Conservation (phyloP, 768 basidiomycete genomes). For the Auricularia auricula-judae region DNA sequence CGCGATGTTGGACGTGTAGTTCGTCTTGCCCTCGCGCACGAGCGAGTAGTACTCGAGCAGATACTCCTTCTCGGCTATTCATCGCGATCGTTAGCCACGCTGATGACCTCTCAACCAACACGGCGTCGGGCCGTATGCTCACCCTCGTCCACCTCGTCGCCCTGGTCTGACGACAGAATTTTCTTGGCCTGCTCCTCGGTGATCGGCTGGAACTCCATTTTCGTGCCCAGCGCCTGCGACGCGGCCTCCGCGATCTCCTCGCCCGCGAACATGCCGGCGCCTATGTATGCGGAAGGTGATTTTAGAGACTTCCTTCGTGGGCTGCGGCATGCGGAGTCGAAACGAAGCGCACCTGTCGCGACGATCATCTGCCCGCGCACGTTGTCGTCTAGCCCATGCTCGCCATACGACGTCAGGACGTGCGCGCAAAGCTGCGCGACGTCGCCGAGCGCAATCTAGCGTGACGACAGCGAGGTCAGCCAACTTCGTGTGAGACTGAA, state of each 20-base stretch:
- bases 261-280: constrained; percentile 13
- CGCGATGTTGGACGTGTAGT: constrained; percentile 13
- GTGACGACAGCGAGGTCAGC: too few relatives aligned
- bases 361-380: constrained; percentile 19
- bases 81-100: neutral
- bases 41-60: constrained; percentile 21
- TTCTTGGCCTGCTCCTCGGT: constrained; percentile 10
- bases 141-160: neutral
- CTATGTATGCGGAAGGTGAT: neutral
- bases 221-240: constrained; percentile 11
- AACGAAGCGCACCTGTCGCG: constrained; percentile 12
- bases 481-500: too few relatives aligned
- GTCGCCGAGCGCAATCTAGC: constrained; percentile 16
- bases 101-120: neutral
- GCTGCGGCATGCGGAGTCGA: too few relatives aligned
- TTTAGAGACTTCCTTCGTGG: neutral
- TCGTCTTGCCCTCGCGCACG: constrained; percentile 23
- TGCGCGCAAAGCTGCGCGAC: constrained; percentile 17
- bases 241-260: constrained; percentile 17
- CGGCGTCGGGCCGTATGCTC: too few relatives aligned
- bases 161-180: neutral
- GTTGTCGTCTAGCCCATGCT: constrained; percentile 19
- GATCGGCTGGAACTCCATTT: constrained; percentile 17
- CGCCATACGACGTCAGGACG: constrained; percentile 18
- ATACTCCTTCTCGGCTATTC: constrained; percentile 20